Conservation (phyloP, 2,329 filamentous ascomycete genomes). For the Exophiala spinifera region DNA sequence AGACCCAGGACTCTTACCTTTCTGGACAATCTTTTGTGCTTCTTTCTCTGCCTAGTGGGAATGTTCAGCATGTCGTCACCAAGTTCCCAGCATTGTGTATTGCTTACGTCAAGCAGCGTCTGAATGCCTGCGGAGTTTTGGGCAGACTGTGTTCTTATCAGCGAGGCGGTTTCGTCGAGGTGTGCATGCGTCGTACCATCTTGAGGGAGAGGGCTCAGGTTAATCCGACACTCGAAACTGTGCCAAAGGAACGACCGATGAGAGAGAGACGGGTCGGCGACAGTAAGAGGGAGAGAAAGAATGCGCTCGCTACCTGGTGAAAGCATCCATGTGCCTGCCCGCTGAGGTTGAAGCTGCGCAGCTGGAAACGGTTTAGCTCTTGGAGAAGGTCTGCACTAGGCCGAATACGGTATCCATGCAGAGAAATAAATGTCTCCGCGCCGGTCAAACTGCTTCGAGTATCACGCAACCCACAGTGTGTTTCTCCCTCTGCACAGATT, state of each 20-base stretch:
- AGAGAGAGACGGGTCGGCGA: background rate
- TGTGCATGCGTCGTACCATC: conserved; percentile 25
- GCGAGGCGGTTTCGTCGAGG: conserved; percentile 7
- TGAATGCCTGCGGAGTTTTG: conserved; percentile 99
- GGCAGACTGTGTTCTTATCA: conserved; percentile 66
- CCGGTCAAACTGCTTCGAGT: too few species aligned
- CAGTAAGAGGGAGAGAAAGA: background rate
- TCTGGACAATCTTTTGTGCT: conserved; percentile 98
- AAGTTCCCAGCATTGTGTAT: background rate
- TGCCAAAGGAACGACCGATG: background rate
- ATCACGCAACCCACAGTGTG: too few species aligned
- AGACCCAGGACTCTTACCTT: conserved; percentile 62
- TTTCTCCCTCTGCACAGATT: too few species aligned
- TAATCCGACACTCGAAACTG: background rate
- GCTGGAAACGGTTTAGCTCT: conserved; percentile 14
- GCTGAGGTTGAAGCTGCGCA: conserved; percentile 20
- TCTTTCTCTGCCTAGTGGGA: conserved; percentile 89
- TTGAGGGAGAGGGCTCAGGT: conserved; percentile 3
- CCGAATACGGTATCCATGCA: too few species aligned
- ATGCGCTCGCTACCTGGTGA: background rate
- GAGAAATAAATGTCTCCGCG: background rate
- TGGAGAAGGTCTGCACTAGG: conserved; percentile 1
- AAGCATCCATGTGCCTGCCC: conserved; percentile 10
- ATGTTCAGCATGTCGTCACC: conserved; percentile 19
- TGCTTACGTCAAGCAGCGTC: conserved; percentile 91